Base-by-base conservation (phyloP, 768 basidiomycete species). In the Xanthoconium purpureum region DNA sequence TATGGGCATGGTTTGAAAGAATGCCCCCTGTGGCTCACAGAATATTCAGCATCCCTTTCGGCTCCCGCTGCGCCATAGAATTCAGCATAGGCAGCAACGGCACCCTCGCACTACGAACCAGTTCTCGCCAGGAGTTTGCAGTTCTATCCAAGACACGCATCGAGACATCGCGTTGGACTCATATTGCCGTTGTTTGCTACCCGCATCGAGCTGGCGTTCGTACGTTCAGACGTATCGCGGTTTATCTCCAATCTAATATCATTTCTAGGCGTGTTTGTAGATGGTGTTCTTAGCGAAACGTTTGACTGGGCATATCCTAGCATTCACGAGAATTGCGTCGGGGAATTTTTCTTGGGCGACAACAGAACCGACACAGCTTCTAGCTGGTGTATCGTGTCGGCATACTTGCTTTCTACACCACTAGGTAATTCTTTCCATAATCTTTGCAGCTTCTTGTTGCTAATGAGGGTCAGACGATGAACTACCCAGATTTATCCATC, bases 401-500 rank as follows among this genome's bases (percentile, higher is more conserved):
- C 84, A 5, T 83, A 87, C 64, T 65, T 91, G 30, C 62, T 90
- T 42, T 78, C 82, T 30, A 63, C 74, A 11, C 82, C 88, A 2
- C 66, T 91, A 45, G 77, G 89, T 88, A 64, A 63, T 58, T 44
- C 4, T 48, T 33, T 36, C 36, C 6, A 30, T 9, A 4, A 24
- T 24, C 18, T 6, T 15, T 36, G 4, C 5, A 14, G 40, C 49
- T 35, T 33, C 29, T 28, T 42, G 18, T 54, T 17, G 53, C 66
- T 72, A 18, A 73, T 51, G 9, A 13, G 1, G 12, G 5, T 24
- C 50, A 89, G 89, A 77, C 15, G 85, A 91, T 50, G 88, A 89
- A 56, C 67, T 91, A 6, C 83, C 85, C 7, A 80, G 88, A 15
- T 79, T 94, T 44, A 79, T 91, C 36, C 87, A 93, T 64, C 88